phyloP scores from a whole-genome alignment of 352 stramenopile species.

The Globisporangium recalcitrans region DNA sequence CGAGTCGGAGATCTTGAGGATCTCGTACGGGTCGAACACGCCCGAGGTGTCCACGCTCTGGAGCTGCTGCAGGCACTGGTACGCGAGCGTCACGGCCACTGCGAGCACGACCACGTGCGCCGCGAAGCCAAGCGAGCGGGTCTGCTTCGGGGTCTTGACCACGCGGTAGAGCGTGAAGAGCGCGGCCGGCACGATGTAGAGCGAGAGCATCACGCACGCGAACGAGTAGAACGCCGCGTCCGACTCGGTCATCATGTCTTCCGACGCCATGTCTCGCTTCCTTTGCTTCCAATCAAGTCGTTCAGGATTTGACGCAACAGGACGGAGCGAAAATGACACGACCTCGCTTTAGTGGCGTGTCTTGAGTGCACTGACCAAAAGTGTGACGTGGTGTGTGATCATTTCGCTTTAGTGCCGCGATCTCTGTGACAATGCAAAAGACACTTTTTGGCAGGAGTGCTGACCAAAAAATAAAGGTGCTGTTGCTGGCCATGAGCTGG shows the following conservation, averaged over 20 bases:
- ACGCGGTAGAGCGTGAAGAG: slow-evolving; percentile 55
- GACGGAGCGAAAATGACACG: too few species aligned
- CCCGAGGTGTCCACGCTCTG: slow-evolving; percentile 71
- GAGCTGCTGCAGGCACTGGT: slow-evolving; percentile 49
- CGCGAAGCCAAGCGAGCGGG: slow-evolving; percentile 41
- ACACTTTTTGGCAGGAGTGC: too few species aligned
- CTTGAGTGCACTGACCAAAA: too few species aligned
- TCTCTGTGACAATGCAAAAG: too few species aligned
- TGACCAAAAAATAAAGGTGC: too few species aligned
- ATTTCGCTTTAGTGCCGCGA: too few species aligned
- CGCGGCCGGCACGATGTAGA: slow-evolving; percentile 64
- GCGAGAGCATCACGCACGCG: slow-evolving; percentile 67
- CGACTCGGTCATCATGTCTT: slow-evolving; percentile 45
- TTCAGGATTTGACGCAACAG: too few species aligned
- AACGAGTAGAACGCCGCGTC: slow-evolving; percentile 84
- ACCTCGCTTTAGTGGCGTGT: too few species aligned
- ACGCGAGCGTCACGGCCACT: slow-evolving; percentile 36
- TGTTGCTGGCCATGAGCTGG: too few species aligned
- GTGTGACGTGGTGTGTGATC: too few species aligned
- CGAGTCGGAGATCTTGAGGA: slow-evolving; percentile 59
- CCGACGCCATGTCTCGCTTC: slow-evolving; percentile 2
- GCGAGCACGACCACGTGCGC: slow-evolving; percentile 48
- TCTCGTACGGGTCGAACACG: slow-evolving; percentile 85
- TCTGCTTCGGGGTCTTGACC: slow-evolving; percentile 35
- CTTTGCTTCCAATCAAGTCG: too few species aligned